phyloP scores from a whole-genome alignment of 768 basidiomycete genomes.

The Crassisporium funariophilum region DNA sequence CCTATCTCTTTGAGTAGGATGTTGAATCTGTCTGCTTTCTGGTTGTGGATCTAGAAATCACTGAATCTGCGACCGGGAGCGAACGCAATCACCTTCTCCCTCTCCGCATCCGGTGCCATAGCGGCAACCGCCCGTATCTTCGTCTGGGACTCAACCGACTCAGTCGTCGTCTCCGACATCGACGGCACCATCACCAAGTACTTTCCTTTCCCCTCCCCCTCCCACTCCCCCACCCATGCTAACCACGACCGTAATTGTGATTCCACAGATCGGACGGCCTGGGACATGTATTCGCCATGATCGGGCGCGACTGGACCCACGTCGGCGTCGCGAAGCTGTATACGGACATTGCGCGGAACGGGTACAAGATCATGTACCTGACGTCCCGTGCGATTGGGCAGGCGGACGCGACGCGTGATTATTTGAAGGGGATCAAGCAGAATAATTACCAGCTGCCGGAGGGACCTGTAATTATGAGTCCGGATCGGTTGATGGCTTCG shows the following conservation, averaged over 20 bases:
- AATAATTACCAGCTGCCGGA: conserved; percentile 96
- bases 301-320: conserved; percentile 98
- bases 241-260: too few species aligned
- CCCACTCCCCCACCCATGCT: too few species aligned
- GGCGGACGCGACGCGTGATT: conserved; percentile 94
- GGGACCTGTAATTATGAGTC: conserved; percentile 98
- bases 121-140: conserved; percentile 94
- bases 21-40: background rate
- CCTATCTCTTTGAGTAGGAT: background rate
- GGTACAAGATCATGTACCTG: conserved; percentile 97
- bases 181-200: conserved; percentile 99
- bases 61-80: conserved; percentile 83
- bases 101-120: conserved; percentile 78
- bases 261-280: conserved; percentile 90
- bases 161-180: conserved; percentile 93
- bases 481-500: conserved; percentile 91
- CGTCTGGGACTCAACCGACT: conserved; percentile 91
- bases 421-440: conserved; percentile 93
- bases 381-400: conserved; percentile 98
- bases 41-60: conserved; percentile 82
- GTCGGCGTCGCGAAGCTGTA: conserved; percentile 96
- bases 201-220: conserved; percentile 19
- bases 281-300: conserved; percentile 96
- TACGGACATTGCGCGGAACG: conserved; percentile 92
- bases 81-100: conserved; percentile 91